Evolutionary conservation across 2,329 filamentous ascomycete species (phyloP), one percentile per base, ranked within the genome.

Genomic region (Ceratocystis lukuohia): DNA sequence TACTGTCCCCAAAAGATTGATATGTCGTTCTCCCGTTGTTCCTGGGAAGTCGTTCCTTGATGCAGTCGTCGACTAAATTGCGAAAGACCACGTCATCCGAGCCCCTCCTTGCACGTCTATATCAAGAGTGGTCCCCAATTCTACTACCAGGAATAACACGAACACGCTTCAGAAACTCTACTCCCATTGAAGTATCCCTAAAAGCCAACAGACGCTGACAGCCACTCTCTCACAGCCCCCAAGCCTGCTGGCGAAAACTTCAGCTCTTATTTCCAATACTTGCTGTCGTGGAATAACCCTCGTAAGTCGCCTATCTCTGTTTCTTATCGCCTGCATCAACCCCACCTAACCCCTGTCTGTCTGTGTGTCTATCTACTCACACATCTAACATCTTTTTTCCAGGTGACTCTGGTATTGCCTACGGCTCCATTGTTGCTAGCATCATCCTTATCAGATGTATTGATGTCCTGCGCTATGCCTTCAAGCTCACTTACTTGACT

Each of bases 211-310:
- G 25, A 37, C 53, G 2, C 62, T 67, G 30, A 67, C 41, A 37
- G 65, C 10, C 41, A 37, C 59, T 41, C 28, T 17, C 12, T 63
- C 20, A 30, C 59, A 67, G 59, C 61, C 46, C 45, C 62, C 45
- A 65, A 66, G 62, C 28, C 64, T 53, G 57, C 61, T 63, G 75
- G 87, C 72, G 87, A 84, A 68, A 84, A 87, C 75, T 88, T 88
- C 74, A 85, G 88, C 77, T 88, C 84, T 17, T 84, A 88, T 76
- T 88, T 88, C 76, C 82, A 81, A 63, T 84, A 86, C 74, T 79
- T 88, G 67, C 78, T 88, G 69, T 87, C 85, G 70, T 88, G 86
- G 84, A 80, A 86, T 73, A 85, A 86, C 74, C 84, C 84, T 73
- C 82, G 84, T 85, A 79, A 73, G 82, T 79, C 7, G 41, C 12